Conservation (phyloP, 805 yeast species). For the Teunomyces gatunensis region DNA sequence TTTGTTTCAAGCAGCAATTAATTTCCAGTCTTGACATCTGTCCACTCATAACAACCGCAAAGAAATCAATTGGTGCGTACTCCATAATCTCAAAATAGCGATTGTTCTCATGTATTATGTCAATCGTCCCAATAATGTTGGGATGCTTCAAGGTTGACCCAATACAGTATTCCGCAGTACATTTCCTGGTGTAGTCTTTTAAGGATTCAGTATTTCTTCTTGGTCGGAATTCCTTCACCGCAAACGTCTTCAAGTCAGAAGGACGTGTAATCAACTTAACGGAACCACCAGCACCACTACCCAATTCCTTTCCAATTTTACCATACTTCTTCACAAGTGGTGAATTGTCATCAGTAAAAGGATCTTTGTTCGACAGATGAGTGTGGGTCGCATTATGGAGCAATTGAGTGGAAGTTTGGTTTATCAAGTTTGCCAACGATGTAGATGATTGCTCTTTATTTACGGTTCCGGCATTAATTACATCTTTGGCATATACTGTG, state of each 20-base stretch:
- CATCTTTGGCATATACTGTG: background rate
- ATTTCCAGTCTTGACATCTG: conserved; percentile 78
- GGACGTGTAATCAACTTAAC: conserved; percentile 71
- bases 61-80: conserved; percentile 82
- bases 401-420: conserved; percentile 37
- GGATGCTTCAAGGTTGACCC: conserved; percentile 83
- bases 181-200: conserved; percentile 79
- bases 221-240: conserved; percentile 79
- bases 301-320: conserved; percentile 68
- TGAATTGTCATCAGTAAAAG: conserved; percentile 33
- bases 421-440: conserved; percentile 34
- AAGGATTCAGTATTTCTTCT: conserved; percentile 66
- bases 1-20: conserved; percentile 77
- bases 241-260: conserved; percentile 68
- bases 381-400: conserved; percentile 36
- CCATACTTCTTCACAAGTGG: conserved; percentile 57
- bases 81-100: conserved; percentile 92
- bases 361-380: conserved; percentile 30
- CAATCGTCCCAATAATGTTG: conserved; percentile 74
- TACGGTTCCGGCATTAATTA: background rate
- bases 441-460: conserved; percentile 33
- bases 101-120: conserved; percentile 65
- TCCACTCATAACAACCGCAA: conserved; percentile 85
- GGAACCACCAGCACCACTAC: conserved; percentile 88
- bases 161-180: conserved; percentile 85